A percentile compares a stretch with the other conserved stretches of the same genome.
Evolutionary conservation across 2,329 filamentous ascomycete species (phyloP).

Genomic region (Ophiostoma piceae): DNA sequence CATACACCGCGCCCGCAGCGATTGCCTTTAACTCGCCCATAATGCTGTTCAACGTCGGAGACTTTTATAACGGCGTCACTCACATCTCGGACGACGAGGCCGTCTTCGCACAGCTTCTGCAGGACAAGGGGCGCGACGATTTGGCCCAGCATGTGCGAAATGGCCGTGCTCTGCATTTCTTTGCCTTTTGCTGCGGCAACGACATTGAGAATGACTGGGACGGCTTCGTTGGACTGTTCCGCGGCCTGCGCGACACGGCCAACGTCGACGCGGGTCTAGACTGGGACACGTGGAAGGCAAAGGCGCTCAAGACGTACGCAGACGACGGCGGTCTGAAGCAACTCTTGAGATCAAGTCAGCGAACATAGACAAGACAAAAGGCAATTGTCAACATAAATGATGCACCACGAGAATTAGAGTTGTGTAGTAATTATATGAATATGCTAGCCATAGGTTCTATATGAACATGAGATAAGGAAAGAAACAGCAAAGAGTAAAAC

Average conservation of each 20-base stretch:
- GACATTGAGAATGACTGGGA: background rate
- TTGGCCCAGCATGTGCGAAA: background rate
- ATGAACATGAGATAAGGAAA: conserved; percentile 1
- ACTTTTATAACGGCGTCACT: background rate
- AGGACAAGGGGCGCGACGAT: background rate
- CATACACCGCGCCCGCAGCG: background rate
- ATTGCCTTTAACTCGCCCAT: background rate
- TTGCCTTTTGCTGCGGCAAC: conserved; percentile 6
- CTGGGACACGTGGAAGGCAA: background rate
- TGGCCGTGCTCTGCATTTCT: background rate
- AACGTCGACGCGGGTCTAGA: background rate
- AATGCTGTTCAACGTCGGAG: background rate
- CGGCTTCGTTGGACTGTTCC: background rate
- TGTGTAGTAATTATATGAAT: background rate
- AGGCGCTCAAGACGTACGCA: background rate
- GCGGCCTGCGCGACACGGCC: background rate
- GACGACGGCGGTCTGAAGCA: background rate
- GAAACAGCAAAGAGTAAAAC: too few relatives aligned
- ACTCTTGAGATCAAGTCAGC: background rate
- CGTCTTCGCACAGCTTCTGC: background rate
- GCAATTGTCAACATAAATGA: too few relatives aligned
- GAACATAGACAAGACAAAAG: too few relatives aligned
- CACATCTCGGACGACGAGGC: background rate
- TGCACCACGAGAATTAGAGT: too few relatives aligned
- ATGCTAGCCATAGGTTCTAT: conserved; percentile 10